Conservation (phyloP, 2,329 filamentous ascomycete genomes). For the Thielaviopsis ethacetica region DNA sequence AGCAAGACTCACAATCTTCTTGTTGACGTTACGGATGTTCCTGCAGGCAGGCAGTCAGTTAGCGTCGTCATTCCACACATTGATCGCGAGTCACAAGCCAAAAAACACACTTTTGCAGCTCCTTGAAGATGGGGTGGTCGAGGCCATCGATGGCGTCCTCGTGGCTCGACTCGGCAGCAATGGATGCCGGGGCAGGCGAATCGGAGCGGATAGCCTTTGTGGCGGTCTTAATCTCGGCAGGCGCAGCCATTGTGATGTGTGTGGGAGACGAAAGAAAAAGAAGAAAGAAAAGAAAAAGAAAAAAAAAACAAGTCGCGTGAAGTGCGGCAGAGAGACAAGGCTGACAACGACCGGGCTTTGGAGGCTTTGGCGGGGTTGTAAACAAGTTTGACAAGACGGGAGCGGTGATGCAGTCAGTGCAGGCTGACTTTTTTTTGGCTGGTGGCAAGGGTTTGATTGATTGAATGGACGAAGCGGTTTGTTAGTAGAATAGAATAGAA, state of each 20-base stretch:
- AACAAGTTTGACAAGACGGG: neutral
- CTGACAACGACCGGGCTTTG: neutral
- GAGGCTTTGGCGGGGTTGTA: neutral
- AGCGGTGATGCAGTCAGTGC: no score
- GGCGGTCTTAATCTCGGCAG: slow-evolving; percentile 44
- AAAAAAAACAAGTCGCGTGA: neutral
- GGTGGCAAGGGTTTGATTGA: no score
- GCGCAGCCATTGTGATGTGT: slow-evolving; percentile 38
- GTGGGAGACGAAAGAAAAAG: neutral
- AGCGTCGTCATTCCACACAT: slow-evolving; percentile 10
- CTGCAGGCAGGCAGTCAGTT: slow-evolving; percentile 26
- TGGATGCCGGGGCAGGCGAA: slow-evolving; percentile 35
- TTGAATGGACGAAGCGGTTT: neutral
- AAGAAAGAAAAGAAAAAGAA: neutral
- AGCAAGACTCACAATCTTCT: slow-evolving; percentile 64
- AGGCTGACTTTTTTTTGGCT: no score
- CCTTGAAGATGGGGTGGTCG: slow-evolving; percentile 70
- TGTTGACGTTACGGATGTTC: slow-evolving; percentile 79
- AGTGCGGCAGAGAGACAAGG: neutral
- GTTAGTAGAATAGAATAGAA: neutral
- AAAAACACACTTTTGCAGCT: slow-evolving; percentile 65
- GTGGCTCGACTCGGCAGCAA: slow-evolving; percentile 31
- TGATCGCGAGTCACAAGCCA: neutral
- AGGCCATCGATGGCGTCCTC: slow-evolving; percentile 42
- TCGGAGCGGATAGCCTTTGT: slow-evolving; percentile 35